These are phyloP conservation scores for Alternaria rosae DNA, from an alignment of 2,329 filamentous ascomycete species.

Conservation along the genomic window DNA sequence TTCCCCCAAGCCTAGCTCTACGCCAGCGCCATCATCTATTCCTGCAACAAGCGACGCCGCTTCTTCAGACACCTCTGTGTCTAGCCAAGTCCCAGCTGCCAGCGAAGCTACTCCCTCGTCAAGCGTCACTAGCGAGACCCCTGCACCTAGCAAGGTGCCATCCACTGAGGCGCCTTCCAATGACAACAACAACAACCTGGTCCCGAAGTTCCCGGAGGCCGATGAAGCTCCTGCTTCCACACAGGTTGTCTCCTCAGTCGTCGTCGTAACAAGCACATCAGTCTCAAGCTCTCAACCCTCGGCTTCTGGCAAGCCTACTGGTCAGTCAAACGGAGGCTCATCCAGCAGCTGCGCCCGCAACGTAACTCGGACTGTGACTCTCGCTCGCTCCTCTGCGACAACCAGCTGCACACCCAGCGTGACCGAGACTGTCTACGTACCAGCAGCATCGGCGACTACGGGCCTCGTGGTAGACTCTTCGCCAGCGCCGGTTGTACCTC, in stretches of 20 bases:
- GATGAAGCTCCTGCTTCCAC: slow-evolving; percentile 1
- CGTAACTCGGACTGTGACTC: slow-evolving; percentile 7
- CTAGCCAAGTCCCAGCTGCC: slow-evolving; percentile 11
- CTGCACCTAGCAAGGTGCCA: slow-evolving; percentile 5
- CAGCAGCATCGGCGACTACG: slow-evolving; percentile 17
- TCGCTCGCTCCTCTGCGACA: not conserved
- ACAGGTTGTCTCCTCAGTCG: not conserved
- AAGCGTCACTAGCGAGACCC: not conserved
- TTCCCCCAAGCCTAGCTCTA: slow-evolving; percentile 27
- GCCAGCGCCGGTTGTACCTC: slow-evolving; percentile 14
- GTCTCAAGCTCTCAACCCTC: slow-evolving; percentile 1
- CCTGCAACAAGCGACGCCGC: slow-evolving; percentile 15
- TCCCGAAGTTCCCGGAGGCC: slow-evolving; percentile 15
- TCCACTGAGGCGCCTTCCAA: slow-evolving; percentile 5
- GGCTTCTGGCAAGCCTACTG: slow-evolving; percentile 21
- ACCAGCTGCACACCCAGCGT: slow-evolving; percentile 27
- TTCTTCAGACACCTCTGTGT: not conserved
- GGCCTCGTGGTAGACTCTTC: slow-evolving; percentile 1
- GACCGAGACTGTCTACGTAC: slow-evolving; percentile 38
- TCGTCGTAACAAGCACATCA: slow-evolving; percentile 8
- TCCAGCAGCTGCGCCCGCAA: slow-evolving; percentile 15
- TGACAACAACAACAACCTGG: not conserved
- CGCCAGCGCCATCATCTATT: slow-evolving; percentile 3
- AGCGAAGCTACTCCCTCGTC: slow-evolving; percentile 9
- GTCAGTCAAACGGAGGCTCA: slow-evolving; percentile 17